Evolutionary conservation across 164 flowering plant species (phyloP).

Genomic region (Piper betle): DNA sequence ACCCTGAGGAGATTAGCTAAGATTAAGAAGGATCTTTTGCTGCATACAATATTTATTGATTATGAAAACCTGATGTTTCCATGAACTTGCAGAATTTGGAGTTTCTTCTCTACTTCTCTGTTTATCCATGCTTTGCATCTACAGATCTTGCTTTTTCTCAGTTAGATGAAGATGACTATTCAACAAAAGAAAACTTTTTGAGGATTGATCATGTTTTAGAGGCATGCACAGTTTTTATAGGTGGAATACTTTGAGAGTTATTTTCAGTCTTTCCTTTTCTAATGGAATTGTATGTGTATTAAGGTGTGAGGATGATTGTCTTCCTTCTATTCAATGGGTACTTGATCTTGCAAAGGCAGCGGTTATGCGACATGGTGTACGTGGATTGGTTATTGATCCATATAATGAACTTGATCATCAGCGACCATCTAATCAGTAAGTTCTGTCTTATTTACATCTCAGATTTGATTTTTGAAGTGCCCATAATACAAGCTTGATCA

Average conservation of each 20-base stretch:
- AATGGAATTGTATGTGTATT: constrained; percentile 5
- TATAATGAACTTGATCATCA: constrained; percentile 99
- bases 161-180: not conserved
- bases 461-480: not conserved
- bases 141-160: not conserved
- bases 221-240: not conserved
- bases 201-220: not conserved
- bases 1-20: too few relatives aligned
- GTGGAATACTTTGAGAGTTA: not conserved
- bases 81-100: not conserved
- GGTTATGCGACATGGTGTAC: constrained; percentile 80
- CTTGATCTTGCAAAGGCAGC: constrained; percentile 85
- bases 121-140: not conserved
- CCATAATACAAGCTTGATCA: not conserved
- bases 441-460: not conserved
- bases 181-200: not conserved
- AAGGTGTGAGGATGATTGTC: constrained; percentile 89
- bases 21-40: too few relatives aligned
- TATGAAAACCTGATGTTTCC: too few relatives aligned
- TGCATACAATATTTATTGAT: too few relatives aligned
- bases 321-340: constrained; percentile 88
- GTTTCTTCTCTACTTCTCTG: not conserved
- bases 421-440: too few relatives aligned
- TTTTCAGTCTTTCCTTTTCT: too few relatives aligned
- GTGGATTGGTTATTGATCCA: constrained; percentile 97